phyloP scores from a whole-genome alignment of 192 early-diverging fungal genomes.

The Glomus cerebriforme region DNA sequence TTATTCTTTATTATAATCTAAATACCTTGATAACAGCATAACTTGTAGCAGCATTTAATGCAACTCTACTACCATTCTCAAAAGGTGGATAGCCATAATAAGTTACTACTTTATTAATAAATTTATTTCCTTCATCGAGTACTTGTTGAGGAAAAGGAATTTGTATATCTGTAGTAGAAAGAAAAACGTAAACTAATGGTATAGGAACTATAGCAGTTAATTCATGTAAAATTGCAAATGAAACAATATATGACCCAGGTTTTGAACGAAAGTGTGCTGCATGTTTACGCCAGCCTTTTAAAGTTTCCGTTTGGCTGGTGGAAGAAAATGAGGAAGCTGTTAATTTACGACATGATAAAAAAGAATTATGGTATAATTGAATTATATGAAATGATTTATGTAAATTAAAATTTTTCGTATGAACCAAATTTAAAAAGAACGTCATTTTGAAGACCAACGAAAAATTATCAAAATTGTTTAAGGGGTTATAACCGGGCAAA shows the following conservation, averaged over 20 bases:
- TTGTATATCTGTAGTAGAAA: constrained; percentile 54
- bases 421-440: not conserved
- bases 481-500: no score
- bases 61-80: constrained; percentile 6
- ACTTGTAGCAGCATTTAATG: constrained; percentile 51
- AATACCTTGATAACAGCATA: constrained; percentile 84
- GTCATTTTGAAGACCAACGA: not conserved
- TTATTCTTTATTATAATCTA: not conserved
- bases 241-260: constrained; percentile 66
- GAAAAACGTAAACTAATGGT: constrained; percentile 68
- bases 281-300: constrained; percentile 41
- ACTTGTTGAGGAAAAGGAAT: constrained; percentile 71
- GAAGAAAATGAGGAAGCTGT: not conserved
- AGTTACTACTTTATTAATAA: constrained; percentile 56
- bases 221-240: constrained; percentile 87
- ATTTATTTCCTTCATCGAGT: constrained; percentile 61
- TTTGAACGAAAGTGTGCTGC: constrained; percentile 61
- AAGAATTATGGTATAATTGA: not conserved
- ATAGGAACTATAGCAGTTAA: constrained; percentile 84
- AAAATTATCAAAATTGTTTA: no score
- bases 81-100: constrained; percentile 53
- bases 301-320: not conserved
- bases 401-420: not conserved
- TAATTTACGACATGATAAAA: not conserved
- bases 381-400: not conserved